Evolutionary conservation across 768 basidiomycete genomes (phyloP), one percentile per base, ranked within the genome.

Genomic region (Hericium coralloides): DNA sequence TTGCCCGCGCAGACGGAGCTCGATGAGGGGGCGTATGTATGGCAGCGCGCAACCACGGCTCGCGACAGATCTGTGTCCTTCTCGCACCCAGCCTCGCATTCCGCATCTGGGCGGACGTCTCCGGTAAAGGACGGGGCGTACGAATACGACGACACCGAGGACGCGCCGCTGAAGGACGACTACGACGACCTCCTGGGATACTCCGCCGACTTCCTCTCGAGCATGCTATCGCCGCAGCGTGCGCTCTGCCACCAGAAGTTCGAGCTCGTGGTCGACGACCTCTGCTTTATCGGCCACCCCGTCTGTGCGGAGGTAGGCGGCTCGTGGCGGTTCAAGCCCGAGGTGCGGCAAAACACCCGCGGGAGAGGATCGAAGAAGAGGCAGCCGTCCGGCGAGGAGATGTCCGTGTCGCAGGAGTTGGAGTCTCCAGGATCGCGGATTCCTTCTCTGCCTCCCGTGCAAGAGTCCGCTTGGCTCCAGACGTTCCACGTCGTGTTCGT

Each of bases 221-320:
- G 79, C 47, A 73, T 95, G 61, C 76, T 98, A 2, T 89, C 87
- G 58, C 94, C 95, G 0, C 79, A 84, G 48, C 72, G 75, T 31
- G 77, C 84, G 14, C 82, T 94, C 69, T 97, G 93, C 64, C 92
- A 99, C 70, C 90, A 92, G 69, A 92, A 92, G 65, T 98, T 97
- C 66, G 93, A 95, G 68, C 80, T 99, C 31, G 72, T 91, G 41
- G 87, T 97, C 23, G 94, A 98, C 67, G 87, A 94, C 64, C 77
- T 98, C 23, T 90, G 84, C 5, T 98, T 98, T 68, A 78, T 98
- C 47, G 97, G 97, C 0, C 95, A 98, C 68, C 97, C 95, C 1
- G 93, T 98, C 2, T 89, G 87, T 66, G 81, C 81, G 12, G 87
- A 89, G 53, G 65, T 74, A 26, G 84, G 87, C 62, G 89, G 87